Evolutionary conservation across 805 yeast genomes (phyloP).

Genomic region (Candida saitoana): DNA sequence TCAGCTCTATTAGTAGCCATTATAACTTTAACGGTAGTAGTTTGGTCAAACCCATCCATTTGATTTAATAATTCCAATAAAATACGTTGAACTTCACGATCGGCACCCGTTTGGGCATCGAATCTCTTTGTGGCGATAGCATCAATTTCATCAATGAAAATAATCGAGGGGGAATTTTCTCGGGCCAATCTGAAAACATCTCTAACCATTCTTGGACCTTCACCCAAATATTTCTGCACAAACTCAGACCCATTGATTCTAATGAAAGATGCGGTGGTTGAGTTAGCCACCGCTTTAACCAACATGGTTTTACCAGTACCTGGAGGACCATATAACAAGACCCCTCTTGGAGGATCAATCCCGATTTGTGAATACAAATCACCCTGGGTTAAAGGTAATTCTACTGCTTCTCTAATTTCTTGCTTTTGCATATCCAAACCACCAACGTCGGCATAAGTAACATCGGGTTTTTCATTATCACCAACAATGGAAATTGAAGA

Average conservation of each 20-base stretch:
- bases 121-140: constrained; percentile 99
- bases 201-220: constrained; percentile 99
- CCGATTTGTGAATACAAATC: constrained; percentile 97
- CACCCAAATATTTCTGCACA: constrained; percentile 97
- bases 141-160: constrained; percentile 97
- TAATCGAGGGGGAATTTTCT: constrained; percentile 95
- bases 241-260: constrained; percentile 98
- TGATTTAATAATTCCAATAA: constrained; percentile 92
- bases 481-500: constrained; percentile 93
- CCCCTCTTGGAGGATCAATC: constrained; percentile 98
- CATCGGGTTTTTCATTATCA: constrained; percentile 88
- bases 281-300: constrained; percentile 97
- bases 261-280: constrained; percentile 91
- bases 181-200: constrained; percentile 96
- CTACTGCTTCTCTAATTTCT: constrained; percentile 98
- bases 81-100: constrained; percentile 98
- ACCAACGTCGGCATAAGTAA: constrained; percentile 95
- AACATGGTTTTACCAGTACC: constrained; percentile 99
- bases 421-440: constrained; percentile 99
- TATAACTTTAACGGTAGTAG: constrained; percentile 91
- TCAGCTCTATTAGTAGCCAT: constrained; percentile 99
- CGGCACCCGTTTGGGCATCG: constrained; percentile 99
- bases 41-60: constrained; percentile 99
- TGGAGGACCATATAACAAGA: constrained; percentile 96
- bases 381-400: constrained; percentile 91